Evolutionary conservation across 345 rosid species (phyloP).

Genomic region (rapeseed (Brassica napus)): Da-Ae NC_063438.1:4643501-4644000

Average conservation of each 20-base stretch:
- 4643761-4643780: neutral
- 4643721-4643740: neutral
- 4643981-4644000: too few species aligned
- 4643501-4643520: slow-evolving; percentile 73
- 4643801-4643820: neutral
- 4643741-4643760: neutral
- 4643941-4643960: too few species aligned
- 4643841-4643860: neutral
- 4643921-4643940: too few species aligned
- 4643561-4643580: slow-evolving; percentile 58
- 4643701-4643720: slow-evolving; percentile 46
- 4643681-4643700: slow-evolving; percentile 48
- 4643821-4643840: neutral
- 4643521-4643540: slow-evolving; percentile 41
- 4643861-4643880: neutral
- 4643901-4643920: too few species aligned
- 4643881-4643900: too few species aligned
- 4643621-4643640: slow-evolving; percentile 58
- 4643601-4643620: slow-evolving; percentile 77
- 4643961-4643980: too few species aligned
- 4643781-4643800: too few species aligned
- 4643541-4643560: slow-evolving; percentile 51
- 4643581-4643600: slow-evolving; percentile 61
- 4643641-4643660: slow-evolving; percentile 73
- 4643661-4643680: slow-evolving; percentile 45